phyloP scores from a whole-genome alignment of 331 rosid genomes.

The Quercus tomentella region DNA sequence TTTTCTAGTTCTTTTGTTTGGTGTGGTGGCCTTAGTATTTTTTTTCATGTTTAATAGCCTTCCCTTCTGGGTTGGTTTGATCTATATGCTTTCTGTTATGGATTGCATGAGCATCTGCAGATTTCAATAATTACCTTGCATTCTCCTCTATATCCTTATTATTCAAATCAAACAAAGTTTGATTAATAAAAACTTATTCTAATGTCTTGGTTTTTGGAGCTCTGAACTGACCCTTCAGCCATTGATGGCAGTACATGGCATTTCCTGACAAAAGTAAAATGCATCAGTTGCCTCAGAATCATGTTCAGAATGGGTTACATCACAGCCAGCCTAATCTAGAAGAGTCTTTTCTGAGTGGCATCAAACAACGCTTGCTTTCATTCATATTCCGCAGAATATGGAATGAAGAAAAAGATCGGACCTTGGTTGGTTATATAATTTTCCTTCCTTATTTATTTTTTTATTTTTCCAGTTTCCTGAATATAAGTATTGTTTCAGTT shows the following conservation, averaged over 20 bases:
- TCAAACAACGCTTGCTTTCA: slow-evolving; percentile 95
- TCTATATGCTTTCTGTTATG: not conserved
- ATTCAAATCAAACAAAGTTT: not conserved
- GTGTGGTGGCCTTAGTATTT: not conserved
- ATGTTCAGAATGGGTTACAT: slow-evolving; percentile 47
- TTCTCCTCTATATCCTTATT: not conserved
- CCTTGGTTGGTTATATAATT: slow-evolving; percentile 63
- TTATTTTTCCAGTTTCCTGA: slow-evolving; percentile 2
- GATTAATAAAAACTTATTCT: not conserved
- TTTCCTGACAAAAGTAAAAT: slow-evolving; percentile 40
- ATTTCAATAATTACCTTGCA: not conserved
- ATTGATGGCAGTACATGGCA: slow-evolving; percentile 50
- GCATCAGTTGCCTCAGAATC: slow-evolving; percentile 44
- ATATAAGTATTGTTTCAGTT: slow-evolving; percentile 1
- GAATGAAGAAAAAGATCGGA: slow-evolving; percentile 81
- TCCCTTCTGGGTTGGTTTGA: not conserved
- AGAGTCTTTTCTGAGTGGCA: slow-evolving; percentile 63
- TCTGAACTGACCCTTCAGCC: slow-evolving; percentile 25
- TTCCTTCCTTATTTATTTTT: slow-evolving; percentile 20
- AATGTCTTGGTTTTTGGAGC: slow-evolving; percentile 22
- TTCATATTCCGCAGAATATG: slow-evolving; percentile 81
- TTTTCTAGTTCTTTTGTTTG: not conserved
- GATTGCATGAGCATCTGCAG: not conserved
- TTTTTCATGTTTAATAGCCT: not conserved
- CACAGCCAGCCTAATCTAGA: slow-evolving; percentile 44